phyloP scores from a whole-genome alignment of 1,284 basidiomycete species.

The Rhodofomes roseus region DNA sequence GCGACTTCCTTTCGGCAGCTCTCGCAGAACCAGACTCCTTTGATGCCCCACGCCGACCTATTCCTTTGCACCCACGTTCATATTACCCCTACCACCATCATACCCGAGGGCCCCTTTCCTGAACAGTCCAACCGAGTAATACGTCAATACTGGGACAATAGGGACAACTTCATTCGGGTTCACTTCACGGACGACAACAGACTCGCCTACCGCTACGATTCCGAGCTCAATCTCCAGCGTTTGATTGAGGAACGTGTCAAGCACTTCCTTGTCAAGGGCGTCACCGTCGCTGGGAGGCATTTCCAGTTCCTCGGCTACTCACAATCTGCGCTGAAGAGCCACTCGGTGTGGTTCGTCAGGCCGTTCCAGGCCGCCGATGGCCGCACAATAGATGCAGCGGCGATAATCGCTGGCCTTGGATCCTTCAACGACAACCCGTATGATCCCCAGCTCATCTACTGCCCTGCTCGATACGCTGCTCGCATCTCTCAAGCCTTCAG shows the following conservation, averaged over 20 bases:
- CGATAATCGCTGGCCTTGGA: conserved; percentile 52
- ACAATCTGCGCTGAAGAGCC: conserved; percentile 50
- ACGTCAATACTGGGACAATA: conserved; percentile 43
- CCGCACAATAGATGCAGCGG: conserved; percentile 32
- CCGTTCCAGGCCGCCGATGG: conserved; percentile 34
- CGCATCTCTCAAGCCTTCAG: conserved; percentile 75
- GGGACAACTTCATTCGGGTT: conserved; percentile 60
- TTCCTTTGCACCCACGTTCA: conserved; percentile 54
- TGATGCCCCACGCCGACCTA: conserved; percentile 23
- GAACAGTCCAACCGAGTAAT: conserved; percentile 68
- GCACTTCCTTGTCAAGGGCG: conserved; percentile 37
- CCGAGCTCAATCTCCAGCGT: conserved; percentile 43
- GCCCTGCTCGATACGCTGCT: conserved; percentile 69
- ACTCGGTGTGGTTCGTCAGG: conserved; percentile 56
- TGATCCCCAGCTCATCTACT: conserved; percentile 44
- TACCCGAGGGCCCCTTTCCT: conserved; percentile 56
- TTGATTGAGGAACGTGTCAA: conserved; percentile 46
- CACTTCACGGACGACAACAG: conserved; percentile 56
- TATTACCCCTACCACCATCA: conserved; percentile 56
- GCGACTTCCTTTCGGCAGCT: background rate
- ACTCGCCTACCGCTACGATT: conserved; percentile 45
- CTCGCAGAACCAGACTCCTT: conserved; percentile 18
- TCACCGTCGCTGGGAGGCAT: conserved; percentile 45
- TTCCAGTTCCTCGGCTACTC: conserved; percentile 59
- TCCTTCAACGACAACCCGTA: conserved; percentile 43